Evolutionary conservation across 306 rosid species (phyloP).

Genomic region (Hippophae rhamnoides): DNA sequence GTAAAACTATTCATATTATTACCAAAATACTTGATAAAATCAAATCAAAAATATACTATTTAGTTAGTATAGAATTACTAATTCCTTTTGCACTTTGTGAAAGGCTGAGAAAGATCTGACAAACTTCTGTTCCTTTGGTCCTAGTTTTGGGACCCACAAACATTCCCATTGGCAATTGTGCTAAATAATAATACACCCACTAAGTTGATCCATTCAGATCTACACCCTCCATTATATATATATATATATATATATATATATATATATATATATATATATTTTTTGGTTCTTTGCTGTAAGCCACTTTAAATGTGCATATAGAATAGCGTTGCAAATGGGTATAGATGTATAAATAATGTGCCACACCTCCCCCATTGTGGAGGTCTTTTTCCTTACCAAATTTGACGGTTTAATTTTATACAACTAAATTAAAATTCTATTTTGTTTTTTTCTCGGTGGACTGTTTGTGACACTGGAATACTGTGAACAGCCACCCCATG

Average conservation of each 20-base stretch:
- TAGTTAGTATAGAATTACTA: too few relatives aligned
- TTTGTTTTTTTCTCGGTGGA: constrained; percentile 11
- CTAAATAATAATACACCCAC: constrained; percentile 46
- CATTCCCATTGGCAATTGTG: constrained; percentile 67
- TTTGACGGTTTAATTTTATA: constrained; percentile 1
- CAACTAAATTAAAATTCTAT: background rate
- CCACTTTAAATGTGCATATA: constrained; percentile 15
- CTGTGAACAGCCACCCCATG: constrained; percentile 8
- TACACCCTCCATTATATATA: constrained; percentile 13
- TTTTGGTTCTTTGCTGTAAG: constrained; percentile 30
- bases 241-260: too few relatives aligned
- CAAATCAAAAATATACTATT: too few relatives aligned
- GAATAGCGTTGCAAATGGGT: too few relatives aligned
- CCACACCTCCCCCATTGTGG: constrained; percentile 1
- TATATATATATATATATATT: background rate
- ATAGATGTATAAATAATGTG: background rate
- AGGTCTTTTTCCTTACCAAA: constrained; percentile 15
- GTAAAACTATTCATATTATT: background rate
- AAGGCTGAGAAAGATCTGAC: constrained; percentile 32
- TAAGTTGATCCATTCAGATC: constrained; percentile 30
- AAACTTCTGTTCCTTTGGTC: constrained; percentile 21
- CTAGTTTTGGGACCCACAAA: constrained; percentile 30
- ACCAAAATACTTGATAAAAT: too few relatives aligned
- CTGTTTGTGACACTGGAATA: constrained; percentile 4
- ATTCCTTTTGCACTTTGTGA: too few relatives aligned